Evolutionary conservation across 306 rosid genomes (phyloP), one percentile per base, ranked within the genome.

Genomic region (Corylus americana): DNA sequence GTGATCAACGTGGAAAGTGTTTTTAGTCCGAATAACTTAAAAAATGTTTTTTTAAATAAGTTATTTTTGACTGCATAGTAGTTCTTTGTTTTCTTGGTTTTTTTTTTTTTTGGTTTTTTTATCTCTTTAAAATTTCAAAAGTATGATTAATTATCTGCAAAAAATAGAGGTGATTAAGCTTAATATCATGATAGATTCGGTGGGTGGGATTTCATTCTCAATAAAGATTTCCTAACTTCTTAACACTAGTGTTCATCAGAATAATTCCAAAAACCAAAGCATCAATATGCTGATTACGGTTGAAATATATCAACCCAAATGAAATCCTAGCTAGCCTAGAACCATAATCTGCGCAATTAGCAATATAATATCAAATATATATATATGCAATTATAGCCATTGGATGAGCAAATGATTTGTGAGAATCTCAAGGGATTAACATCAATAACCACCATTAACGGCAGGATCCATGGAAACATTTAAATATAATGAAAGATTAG

Each of bases 391-490:
- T 73, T 49, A 2, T 44, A 9, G 14, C 80, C 73, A 10, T 61
- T 66, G 53, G 27, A 77, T 73, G 1, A 2, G 57, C 58, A 7
- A 70, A 22, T 62, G 11, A n/a, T n/a, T 57, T 67, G 69, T 44
- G 48, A 37, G 37, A 57, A 55, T 55, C 29, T 70, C 55, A n/a
- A 37, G 77, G 73, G 57, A 55, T 6, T 71, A 84, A 84, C 87
- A 84, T 75, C 81, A 27, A 39, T 76, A 80, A 84, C 84, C 84
- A 35, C 66, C 79, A 84, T 79, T 54, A 84, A 84, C 87, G 84
- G 84, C 87, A 62, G 66, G 66, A 84, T 84, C 76, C 79, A 76
- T 16, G 87, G 81, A 62, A 77, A 80, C 10, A 51, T 74, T 71
- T 62, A 51, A 13, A 70, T 22, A 51, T 48, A 47, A 37, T 37